Evolutionary conservation across 1,284 basidiomycete genomes (phyloP).

Genomic region (Fomitiporia mediterranea): DNA sequence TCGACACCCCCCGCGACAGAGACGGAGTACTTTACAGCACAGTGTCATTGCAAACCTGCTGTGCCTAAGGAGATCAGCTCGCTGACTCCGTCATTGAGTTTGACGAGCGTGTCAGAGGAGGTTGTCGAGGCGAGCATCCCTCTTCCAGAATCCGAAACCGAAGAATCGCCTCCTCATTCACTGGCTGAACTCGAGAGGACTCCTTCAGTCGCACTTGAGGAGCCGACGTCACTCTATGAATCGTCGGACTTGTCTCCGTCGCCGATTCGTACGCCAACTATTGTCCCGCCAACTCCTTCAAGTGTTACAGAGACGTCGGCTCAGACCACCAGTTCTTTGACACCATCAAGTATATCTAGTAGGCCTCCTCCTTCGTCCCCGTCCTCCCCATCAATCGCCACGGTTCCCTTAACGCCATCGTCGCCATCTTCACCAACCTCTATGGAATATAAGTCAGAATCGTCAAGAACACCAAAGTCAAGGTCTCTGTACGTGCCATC

Average conservation of each 20-base stretch:
- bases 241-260: slow-evolving; percentile 1
- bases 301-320: slow-evolving; percentile 5
- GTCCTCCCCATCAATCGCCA: slow-evolving; percentile 18
- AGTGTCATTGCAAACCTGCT: slow-evolving; percentile 25
- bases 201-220: neutral
- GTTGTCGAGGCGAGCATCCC: slow-evolving; percentile 12
- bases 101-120: slow-evolving; percentile 9
- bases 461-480: slow-evolving; percentile 11
- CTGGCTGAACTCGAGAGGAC: neutral
- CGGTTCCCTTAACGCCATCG: slow-evolving; percentile 14
- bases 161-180: neutral
- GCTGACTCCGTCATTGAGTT: slow-evolving; percentile 11
- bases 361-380: slow-evolving; percentile 16
- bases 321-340: slow-evolving; percentile 7
- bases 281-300: slow-evolving; percentile 9
- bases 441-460: slow-evolving; percentile 7
- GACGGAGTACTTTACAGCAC: slow-evolving; percentile 34
- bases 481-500: slow-evolving; percentile 19
- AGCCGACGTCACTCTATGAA: slow-evolving; percentile 7
- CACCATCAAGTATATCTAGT: slow-evolving; percentile 15
- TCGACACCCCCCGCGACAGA: slow-evolving; percentile 35
- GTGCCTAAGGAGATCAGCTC: slow-evolving; percentile 5
- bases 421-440: slow-evolving; percentile 21
- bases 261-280: slow-evolving; percentile 2
- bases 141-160: slow-evolving; percentile 8